Percentiles rank a stretch among this genome's conserved stretches.
Evolutionary conservation across 441 rosid genomes (phyloP).

Genomic region (Adansonia rubrostipa): DNA sequence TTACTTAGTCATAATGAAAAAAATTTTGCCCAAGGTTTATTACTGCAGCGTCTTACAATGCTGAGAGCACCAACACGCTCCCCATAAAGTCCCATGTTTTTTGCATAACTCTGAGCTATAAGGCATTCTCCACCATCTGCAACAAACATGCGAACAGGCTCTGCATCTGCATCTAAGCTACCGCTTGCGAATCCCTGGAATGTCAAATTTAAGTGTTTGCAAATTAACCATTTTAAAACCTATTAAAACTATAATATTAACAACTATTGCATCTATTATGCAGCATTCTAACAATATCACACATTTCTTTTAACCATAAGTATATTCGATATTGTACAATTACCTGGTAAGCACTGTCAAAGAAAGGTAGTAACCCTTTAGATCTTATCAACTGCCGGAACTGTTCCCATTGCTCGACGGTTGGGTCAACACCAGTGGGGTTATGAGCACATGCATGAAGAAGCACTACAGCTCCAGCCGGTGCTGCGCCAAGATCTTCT

Average conservation of each 20-base stretch:
- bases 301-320: not conserved
- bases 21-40: not conserved
- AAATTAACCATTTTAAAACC: slow-evolving; percentile 23
- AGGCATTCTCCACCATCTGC: slow-evolving; percentile 76
- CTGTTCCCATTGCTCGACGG: slow-evolving; percentile 67
- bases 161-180: slow-evolving; percentile 67
- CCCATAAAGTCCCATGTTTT: slow-evolving; percentile 80
- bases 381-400: slow-evolving; percentile 64
- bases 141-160: slow-evolving; percentile 61
- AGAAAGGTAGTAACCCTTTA: slow-evolving; percentile 61
- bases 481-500: slow-evolving; percentile 66
- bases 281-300: slow-evolving; percentile 6
- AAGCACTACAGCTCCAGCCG: slow-evolving; percentile 71
- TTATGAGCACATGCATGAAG: slow-evolving; percentile 81
- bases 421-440: slow-evolving; percentile 82
- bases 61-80: slow-evolving; percentile 80
- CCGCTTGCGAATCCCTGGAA: slow-evolving; percentile 74
- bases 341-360: slow-evolving; percentile 81
- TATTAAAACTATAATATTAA: slow-evolving; percentile 25
- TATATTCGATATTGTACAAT: not conserved
- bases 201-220: slow-evolving; percentile 23
- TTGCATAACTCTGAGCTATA: slow-evolving; percentile 64
- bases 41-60: slow-evolving; percentile 55
- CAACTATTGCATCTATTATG: not conserved
- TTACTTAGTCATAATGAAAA: slow-evolving; percentile 15